phyloP scores from a whole-genome alignment of 495 filamentous ascomycete genomes.

The Podospora tetraspora region DNA sequence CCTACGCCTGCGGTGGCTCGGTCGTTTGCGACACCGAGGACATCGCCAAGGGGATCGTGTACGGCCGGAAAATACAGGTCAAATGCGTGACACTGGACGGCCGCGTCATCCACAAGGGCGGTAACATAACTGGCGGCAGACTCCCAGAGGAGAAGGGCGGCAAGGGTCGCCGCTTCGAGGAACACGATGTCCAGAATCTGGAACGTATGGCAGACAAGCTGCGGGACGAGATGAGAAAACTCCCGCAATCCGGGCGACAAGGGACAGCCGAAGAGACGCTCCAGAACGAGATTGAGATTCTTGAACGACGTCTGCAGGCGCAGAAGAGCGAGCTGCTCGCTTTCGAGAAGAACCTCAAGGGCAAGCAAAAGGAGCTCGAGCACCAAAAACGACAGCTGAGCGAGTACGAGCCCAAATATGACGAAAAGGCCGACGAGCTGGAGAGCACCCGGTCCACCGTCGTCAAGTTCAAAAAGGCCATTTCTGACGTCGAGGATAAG shows the following conservation, averaged over 20 bases:
- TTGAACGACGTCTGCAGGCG: slow-evolving; percentile 72
- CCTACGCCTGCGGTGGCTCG: slow-evolving; percentile 90
- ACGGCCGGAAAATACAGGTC: slow-evolving; percentile 75
- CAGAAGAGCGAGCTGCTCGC: slow-evolving; percentile 69
- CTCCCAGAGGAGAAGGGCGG: slow-evolving; percentile 64
- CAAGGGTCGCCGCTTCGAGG: slow-evolving; percentile 74
- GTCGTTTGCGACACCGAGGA: slow-evolving; percentile 86
- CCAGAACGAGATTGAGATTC: slow-evolving; percentile 69
- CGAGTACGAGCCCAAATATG: slow-evolving; percentile 72
- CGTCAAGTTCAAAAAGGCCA: slow-evolving; percentile 64
- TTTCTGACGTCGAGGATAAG: slow-evolving; percentile 80
- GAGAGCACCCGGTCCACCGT: slow-evolving; percentile 61
- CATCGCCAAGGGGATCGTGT: slow-evolving; percentile 84
- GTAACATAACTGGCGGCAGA: slow-evolving; percentile 92
- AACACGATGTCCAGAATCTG: slow-evolving; percentile 78
- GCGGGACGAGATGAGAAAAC: slow-evolving; percentile 61
- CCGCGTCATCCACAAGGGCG: slow-evolving; percentile 92
- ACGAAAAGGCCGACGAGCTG: slow-evolving; percentile 62
- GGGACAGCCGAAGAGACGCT: slow-evolving; percentile 73
- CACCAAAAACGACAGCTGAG: slow-evolving; percentile 64
- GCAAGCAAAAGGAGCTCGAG: slow-evolving; percentile 78
- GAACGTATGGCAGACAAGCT: slow-evolving; percentile 62
- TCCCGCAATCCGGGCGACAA: slow-evolving; percentile 70
- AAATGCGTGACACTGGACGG: slow-evolving; percentile 93
- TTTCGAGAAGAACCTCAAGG: slow-evolving; percentile 79